Conservation (phyloP, 2,329 filamentous ascomycete genomes). For the Aspergillus transmontanensis region DNA sequence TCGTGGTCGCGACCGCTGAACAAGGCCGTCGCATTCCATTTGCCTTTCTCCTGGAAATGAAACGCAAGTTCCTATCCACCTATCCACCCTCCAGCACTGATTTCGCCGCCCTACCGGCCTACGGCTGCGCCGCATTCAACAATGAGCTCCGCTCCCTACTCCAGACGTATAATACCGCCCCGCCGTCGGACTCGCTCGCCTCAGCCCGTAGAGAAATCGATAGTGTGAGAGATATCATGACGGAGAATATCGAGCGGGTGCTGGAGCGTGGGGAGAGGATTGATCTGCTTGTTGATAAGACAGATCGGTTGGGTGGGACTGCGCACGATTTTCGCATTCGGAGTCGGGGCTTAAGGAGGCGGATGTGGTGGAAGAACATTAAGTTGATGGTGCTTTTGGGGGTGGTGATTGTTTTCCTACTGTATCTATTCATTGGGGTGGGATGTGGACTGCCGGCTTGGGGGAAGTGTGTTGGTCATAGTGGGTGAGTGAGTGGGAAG, state of each 20-base stretch:
- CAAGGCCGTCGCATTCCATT: conserved; percentile 89
- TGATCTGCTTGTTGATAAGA: conserved; percentile 94
- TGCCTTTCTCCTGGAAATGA: conserved; percentile 87
- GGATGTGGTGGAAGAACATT: conserved; percentile 99
- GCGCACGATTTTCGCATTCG: conserved; percentile 88
- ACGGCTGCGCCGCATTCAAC: conserved; percentile 90
- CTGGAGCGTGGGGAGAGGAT: conserved; percentile 90
- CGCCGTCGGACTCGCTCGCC: conserved; percentile 76
- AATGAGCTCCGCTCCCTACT: conserved; percentile 73
- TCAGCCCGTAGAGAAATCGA: conserved; percentile 90
- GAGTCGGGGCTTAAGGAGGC: conserved; percentile 79
- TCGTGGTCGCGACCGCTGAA: conserved; percentile 80
- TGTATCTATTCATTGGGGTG: conserved; percentile 73
- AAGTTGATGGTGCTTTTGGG: conserved; percentile 89
- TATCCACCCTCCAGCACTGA: conserved; percentile 70
- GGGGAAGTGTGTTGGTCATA: conserved; percentile 44
- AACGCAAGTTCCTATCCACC: conserved; percentile 77
- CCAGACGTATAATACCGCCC: conserved; percentile 79
- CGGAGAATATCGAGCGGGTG: conserved; percentile 87
- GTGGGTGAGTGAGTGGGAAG: conserved; percentile 8
- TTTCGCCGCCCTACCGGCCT: conserved; percentile 78
- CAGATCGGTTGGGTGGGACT: conserved; percentile 83
- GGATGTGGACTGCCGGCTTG: conserved; percentile 68
- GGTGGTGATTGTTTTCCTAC: conserved; percentile 65
- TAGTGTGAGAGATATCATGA: conserved; percentile 90